Conservation (phyloP, 768 basidiomycete species). For the Phlegmacium glaucopus region DNA sequence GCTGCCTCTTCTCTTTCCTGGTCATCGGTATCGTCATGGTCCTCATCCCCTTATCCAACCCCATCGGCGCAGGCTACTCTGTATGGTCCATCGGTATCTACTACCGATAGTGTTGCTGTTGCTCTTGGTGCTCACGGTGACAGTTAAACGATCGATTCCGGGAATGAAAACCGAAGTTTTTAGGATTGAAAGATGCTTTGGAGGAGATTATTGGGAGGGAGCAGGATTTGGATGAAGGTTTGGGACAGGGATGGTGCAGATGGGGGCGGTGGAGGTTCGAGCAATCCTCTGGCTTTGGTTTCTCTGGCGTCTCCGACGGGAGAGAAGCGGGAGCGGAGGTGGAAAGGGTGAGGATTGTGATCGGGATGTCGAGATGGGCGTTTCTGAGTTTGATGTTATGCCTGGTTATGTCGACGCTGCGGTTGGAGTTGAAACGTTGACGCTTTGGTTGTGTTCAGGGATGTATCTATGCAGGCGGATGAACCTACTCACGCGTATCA, state of each 20-base stretch:
- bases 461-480: no score
- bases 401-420: no score
- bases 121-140: no score
- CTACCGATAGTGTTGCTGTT: no score
- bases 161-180: conserved; percentile 12
- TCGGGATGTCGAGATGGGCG: conserved; percentile 6
- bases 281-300: neutral
- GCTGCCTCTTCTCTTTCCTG: neutral
- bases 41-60: no score
- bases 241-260: neutral
- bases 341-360: neutral
- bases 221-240: conserved; percentile 8
- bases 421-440: no score
- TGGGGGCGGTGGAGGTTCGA: neutral
- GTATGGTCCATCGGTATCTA: no score
- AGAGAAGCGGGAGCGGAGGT: neutral
- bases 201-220: conserved; percentile 11
- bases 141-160: conserved; percentile 5
- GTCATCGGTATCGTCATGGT: no score
- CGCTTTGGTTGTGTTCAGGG: no score
- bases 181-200: conserved; percentile 12
- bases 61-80: no score
- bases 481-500: no score
- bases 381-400: no score
- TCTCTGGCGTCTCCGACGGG: neutral